Percentiles rank a stretch among this genome's conserved stretches.
Conservation (phyloP, 78 protist genomes). For the Dictyostelium firmibasis region DNA sequence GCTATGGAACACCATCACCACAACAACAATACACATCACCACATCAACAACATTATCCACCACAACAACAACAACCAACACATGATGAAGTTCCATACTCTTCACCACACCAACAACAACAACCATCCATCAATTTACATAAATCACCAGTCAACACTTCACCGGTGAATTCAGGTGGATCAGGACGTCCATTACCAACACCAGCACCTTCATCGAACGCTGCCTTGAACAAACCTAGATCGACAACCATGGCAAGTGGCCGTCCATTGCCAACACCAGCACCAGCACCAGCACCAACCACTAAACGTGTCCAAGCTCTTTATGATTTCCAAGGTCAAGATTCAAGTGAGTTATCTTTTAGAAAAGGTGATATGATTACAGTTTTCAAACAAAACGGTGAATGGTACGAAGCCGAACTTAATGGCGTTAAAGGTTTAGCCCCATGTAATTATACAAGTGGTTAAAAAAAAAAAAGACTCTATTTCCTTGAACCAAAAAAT, state of each 20-base stretch:
- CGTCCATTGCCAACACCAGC: constrained; percentile 30
- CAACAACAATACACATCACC: constrained; percentile 7
- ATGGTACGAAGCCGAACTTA: constrained; percentile 54
- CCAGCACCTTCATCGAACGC: not conserved
- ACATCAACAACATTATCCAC: not conserved
- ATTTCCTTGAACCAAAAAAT: too few relatives aligned
- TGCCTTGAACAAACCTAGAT: not conserved
- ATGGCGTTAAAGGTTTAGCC: constrained; percentile 43
- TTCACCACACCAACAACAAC: not conserved
- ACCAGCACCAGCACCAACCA: not conserved
- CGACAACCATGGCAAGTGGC: constrained; percentile 2
- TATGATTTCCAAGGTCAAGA: constrained; percentile 59
- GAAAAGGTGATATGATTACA: constrained; percentile 38
- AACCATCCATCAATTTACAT: not conserved
- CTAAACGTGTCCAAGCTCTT: constrained; percentile 21
- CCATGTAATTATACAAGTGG: constrained; percentile 31
- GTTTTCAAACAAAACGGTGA: constrained; percentile 39
- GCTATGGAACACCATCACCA: not conserved
- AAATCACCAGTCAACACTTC: not conserved
- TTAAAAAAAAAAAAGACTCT: not conserved
- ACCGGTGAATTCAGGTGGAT: not conserved
- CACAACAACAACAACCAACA: not conserved
- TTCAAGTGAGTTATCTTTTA: constrained; percentile 31
- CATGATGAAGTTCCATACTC: not conserved
- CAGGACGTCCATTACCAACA: constrained; percentile 4